phyloP scores from a whole-genome alignment of 139 green algal genomes.

The Dunaliella primolecta region DNA sequence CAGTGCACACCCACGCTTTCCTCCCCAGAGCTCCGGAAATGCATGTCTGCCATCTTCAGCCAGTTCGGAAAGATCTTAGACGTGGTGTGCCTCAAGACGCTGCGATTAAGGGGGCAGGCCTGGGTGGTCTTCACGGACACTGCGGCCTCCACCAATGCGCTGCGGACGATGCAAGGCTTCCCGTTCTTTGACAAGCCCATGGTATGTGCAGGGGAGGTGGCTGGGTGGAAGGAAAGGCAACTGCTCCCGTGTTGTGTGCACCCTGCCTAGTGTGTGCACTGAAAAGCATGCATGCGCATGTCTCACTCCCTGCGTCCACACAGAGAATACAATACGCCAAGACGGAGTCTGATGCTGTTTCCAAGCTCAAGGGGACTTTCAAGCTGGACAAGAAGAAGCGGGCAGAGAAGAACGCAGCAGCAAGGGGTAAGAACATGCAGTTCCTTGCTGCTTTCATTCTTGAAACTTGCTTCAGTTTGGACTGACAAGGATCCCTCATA shows the following conservation, averaged over 20 bases:
- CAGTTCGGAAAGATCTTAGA: slow-evolving; percentile 96
- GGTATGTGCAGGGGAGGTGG: slow-evolving; percentile 52
- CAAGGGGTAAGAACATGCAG: slow-evolving; percentile 30
- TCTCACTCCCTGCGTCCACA: background rate
- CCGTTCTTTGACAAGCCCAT: slow-evolving; percentile 97
- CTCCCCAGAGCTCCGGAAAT: slow-evolving; percentile 88
- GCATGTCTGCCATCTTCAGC: slow-evolving; percentile 89
- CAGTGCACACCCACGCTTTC: background rate
- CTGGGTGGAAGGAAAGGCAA: background rate
- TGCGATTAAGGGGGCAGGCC: slow-evolving; percentile 86
- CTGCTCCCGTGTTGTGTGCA: no score
- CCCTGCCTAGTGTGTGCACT: background rate
- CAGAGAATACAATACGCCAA: slow-evolving; percentile 85
- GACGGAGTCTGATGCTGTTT: slow-evolving; percentile 85
- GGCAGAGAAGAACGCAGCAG: slow-evolving; percentile 51
- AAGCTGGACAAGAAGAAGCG: slow-evolving; percentile 64
- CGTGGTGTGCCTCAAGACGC: slow-evolving; percentile 82
- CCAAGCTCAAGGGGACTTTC: slow-evolving; percentile 84
- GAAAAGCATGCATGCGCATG: background rate
- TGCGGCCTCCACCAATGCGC: slow-evolving; percentile 73
- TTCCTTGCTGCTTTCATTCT: no score
- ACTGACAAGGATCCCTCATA: no score
- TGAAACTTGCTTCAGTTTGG: no score
- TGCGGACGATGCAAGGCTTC: slow-evolving; percentile 92
- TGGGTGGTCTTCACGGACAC: slow-evolving; percentile 94